A percentile compares a stretch with the other conserved stretches of the same genome.
Conservation (phyloP, 768 basidiomycete species). For the Tricholoma matsutake region DNA sequence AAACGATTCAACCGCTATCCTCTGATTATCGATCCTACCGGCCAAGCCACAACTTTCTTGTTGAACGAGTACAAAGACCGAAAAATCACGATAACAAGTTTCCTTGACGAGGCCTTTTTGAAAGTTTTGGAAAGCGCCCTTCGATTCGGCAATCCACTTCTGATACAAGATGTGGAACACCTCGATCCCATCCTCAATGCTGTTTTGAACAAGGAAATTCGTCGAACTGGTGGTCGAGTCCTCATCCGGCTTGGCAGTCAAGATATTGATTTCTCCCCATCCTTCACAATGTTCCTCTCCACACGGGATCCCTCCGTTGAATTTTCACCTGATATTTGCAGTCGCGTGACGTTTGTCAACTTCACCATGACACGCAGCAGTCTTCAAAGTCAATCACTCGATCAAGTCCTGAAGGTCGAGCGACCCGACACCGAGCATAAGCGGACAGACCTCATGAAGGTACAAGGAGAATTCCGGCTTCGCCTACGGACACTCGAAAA, state of each 20-base stretch:
- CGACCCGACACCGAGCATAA: constrained; percentile 95
- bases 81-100: constrained; percentile 97
- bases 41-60: constrained; percentile 93
- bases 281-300: constrained; percentile 99
- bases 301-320: constrained; percentile 97
- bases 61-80: constrained; percentile 93
- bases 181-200: constrained; percentile 97
- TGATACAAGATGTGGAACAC: constrained; percentile 98
- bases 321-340: constrained; percentile 98
- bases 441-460: constrained; percentile 94
- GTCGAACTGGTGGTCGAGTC: constrained; percentile 94
- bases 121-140: constrained; percentile 98
- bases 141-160: constrained; percentile 94
- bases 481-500: constrained; percentile 91
- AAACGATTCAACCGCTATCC: constrained; percentile 98
- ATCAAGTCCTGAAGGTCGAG: constrained; percentile 95
- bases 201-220: constrained; percentile 94
- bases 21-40: constrained; percentile 96
- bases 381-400: constrained; percentile 96
- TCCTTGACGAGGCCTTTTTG: constrained; percentile 97
- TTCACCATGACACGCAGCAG: constrained; percentile 99
- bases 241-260: constrained; percentile 95
- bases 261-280: constrained; percentile 98
- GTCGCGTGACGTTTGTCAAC: constrained; percentile 93
- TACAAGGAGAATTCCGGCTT: constrained; percentile 96